Conservation (phyloP, 345 rosid species). For the Gossypium bickii region DNA sequence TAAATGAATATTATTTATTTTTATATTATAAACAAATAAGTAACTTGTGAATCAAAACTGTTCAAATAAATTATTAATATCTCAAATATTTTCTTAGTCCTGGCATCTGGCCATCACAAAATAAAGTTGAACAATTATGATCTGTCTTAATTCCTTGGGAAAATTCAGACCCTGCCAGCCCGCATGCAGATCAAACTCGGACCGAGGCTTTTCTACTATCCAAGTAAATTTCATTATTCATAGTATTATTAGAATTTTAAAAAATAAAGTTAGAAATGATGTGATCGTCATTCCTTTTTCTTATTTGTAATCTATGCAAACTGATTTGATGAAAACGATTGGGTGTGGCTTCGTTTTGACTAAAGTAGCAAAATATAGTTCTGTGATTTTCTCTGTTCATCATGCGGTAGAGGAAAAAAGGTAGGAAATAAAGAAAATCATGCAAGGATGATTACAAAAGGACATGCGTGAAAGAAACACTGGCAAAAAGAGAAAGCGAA, state of each 20-base stretch:
- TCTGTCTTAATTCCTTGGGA: not conserved
- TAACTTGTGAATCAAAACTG: too few species aligned
- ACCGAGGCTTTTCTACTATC: not conserved
- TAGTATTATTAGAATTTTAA: too few species aligned
- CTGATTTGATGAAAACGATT: not conserved
- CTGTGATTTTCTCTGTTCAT: not conserved
- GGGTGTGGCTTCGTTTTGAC: not conserved
- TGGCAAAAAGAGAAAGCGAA: not conserved
- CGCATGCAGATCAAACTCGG: conserved; percentile 1
- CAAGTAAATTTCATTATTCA: too few species aligned
- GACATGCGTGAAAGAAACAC: not conserved
- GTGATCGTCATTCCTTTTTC: too few species aligned
- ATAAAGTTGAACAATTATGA: not conserved
- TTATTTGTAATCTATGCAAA: not conserved
- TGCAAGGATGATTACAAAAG: not conserved
- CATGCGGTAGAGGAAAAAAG: not conserved
- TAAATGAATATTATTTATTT: too few species aligned
- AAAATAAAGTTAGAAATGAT: too few species aligned
- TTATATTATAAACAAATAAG: too few species aligned
- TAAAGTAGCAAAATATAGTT: not conserved
- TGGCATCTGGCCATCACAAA: not conserved
- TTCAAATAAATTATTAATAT: too few species aligned
- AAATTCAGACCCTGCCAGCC: not conserved
- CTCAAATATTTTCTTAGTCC: too few species aligned
- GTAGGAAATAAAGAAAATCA: not conserved